These are phyloP conservation scores for Fistulina hepatica DNA, from an alignment of 1,284 basidiomycete species.

Conservation along the genomic window DNA sequence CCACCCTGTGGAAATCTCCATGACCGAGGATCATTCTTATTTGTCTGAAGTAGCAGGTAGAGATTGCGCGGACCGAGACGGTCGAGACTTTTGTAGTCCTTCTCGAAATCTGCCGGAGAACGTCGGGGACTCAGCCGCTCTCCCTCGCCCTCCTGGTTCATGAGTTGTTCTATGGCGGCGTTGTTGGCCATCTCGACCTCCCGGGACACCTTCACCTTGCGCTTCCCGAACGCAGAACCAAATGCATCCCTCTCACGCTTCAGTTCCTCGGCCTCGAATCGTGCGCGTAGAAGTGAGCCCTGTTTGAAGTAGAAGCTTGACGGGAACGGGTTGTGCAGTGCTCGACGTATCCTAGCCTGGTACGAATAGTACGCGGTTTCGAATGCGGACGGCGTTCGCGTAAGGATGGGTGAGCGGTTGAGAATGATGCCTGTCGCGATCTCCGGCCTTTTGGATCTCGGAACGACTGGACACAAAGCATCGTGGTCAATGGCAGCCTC, in stretches of 20 bases:
- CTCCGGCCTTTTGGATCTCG: slow-evolving; percentile 19
- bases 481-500: too few species aligned
- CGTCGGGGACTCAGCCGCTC: slow-evolving; percentile 48
- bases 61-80: slow-evolving; percentile 76
- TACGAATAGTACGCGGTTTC: slow-evolving; percentile 84
- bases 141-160: slow-evolving; percentile 56
- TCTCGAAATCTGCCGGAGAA: slow-evolving; percentile 50
- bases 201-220: slow-evolving; percentile 28
- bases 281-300: slow-evolving; percentile 77
- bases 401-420: slow-evolving; percentile 77
- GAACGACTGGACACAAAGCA: too few species aligned
- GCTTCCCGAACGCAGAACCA: slow-evolving; percentile 42
- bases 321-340: slow-evolving; percentile 83
- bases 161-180: slow-evolving; percentile 44
- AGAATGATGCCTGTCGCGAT: slow-evolving; percentile 58
- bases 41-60: slow-evolving; percentile 65
- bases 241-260: slow-evolving; percentile 61
- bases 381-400: slow-evolving; percentile 65
- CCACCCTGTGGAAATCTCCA: slow-evolving; percentile 80
- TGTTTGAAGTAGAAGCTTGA: slow-evolving; percentile 93
- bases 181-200: slow-evolving; percentile 37
- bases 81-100: slow-evolving; percentile 69
- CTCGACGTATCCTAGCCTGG: slow-evolving; percentile 74
- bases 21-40: slow-evolving; percentile 29
- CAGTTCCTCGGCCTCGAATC: slow-evolving; percentile 68